Base-by-base conservation (phyloP, 805 yeast species). In the Barnettozyma wickerhamii region DNA sequence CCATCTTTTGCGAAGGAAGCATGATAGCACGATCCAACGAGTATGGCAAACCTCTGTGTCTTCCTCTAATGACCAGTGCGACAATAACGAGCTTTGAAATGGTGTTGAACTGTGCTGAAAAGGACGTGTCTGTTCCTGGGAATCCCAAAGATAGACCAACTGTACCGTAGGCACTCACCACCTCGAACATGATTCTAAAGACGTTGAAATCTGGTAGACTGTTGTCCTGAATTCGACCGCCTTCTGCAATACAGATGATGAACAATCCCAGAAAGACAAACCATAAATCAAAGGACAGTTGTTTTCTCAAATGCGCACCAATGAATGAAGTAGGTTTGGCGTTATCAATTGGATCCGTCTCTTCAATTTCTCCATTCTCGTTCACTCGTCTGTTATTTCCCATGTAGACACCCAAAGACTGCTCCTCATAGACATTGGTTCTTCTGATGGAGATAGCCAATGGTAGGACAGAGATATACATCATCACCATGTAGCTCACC, bases 401-500 rank as follows among this genome's bases (percentile, higher is more conserved):
- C n/a, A 65, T 72, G 56, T 86, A 90, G n/a, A 89, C 74, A n/a
- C 99, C 99, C 42, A 93, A 65, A 0, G 96, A 85, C 58, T 89
- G 98, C 56, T 93, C 99, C 60, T 93, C 99, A 65, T 93, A 93
- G 41, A 93, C 99, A 60, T 93, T 93, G 15, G 99, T 93, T 60
- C 97, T 77, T 66, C 99, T 79, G 47, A 93, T 89, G 29, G 96
- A 87, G 49, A 93, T 93, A 24, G 99, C 99, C 52, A 93, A 68
- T 1, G 99, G 99, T 58, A 90, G 71, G 33, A 91, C 97, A 13
- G 98, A 91, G 20, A 93, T 89, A 65, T 93, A 93, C 99, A 93
- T 93, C 98, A 93, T 91, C 45, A 93, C 74, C 80, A 88, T 74
- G 60, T 93, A 93, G 52, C 93, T 80, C 21, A 93, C 95, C 60